These are phyloP conservation scores for Eucalyptus cladocalyx DNA, from an alignment of 345 rosid genomes.

Conservation along the genomic window DNA sequence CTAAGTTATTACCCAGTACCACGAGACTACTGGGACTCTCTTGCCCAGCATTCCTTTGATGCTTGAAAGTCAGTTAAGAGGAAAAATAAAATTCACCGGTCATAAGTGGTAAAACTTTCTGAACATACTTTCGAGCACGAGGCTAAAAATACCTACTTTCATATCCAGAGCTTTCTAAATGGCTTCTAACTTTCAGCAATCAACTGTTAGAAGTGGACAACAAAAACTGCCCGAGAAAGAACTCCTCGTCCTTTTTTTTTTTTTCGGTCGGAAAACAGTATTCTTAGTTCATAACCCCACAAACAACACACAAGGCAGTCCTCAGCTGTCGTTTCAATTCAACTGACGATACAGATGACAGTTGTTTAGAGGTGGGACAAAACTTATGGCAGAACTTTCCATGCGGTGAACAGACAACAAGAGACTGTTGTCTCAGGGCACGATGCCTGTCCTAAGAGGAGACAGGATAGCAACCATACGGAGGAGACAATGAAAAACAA, in stretches of 20 bases:
- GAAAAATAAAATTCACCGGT: not conserved
- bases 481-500: not conserved
- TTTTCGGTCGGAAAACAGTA: not conserved
- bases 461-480: not conserved
- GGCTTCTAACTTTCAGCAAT: not conserved
- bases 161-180: not conserved
- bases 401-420: not conserved
- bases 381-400: not conserved
- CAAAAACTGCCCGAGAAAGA: not conserved
- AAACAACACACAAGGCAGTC: not conserved
- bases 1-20: not conserved
- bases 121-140: not conserved
- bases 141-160: not conserved
- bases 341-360: not conserved
- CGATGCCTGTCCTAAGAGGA: not conserved
- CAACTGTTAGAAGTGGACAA: not conserved
- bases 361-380: not conserved
- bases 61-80: not conserved
- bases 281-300: not conserved
- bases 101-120: not conserved
- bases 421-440: not conserved
- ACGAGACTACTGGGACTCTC: not conserved
- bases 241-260: too few species aligned
- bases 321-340: not conserved
- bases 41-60: not conserved